These are phyloP conservation scores for Cyberlindnera americana DNA, from an alignment of 805 yeast genomes.

Conservation along the genomic window DNA sequence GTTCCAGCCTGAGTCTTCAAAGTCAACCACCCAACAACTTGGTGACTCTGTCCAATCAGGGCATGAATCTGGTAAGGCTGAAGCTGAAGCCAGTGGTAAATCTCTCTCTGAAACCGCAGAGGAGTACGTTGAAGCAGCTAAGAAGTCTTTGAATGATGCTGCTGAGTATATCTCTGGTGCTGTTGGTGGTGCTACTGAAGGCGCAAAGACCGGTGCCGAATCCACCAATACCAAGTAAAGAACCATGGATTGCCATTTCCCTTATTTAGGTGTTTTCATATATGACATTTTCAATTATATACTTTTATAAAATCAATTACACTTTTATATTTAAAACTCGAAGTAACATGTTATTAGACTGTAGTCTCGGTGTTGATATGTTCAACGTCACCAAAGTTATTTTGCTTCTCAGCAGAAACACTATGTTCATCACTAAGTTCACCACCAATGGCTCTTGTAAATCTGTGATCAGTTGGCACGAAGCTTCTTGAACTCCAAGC, in stretches of 20 bases:
- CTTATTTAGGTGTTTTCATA: too few relatives aligned
- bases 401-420: conserved; percentile 6
- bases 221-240: too few relatives aligned
- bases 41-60: conserved; percentile 59
- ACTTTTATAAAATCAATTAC: conserved; percentile 7
- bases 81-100: conserved; percentile 28
- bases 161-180: conserved; percentile 45
- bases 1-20: conserved; percentile 60
- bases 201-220: conserved; percentile 33
- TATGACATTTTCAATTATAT: background rate
- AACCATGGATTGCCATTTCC: too few relatives aligned
- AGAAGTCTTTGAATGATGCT: conserved; percentile 44
- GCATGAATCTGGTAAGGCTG: conserved; percentile 44
- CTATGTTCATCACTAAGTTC: conserved; percentile 5
- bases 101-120: conserved; percentile 52
- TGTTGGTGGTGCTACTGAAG: conserved; percentile 56
- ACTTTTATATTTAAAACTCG: too few relatives aligned
- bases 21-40: conserved; percentile 66
- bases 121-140: conserved; percentile 56
- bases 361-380: conserved; percentile 8
- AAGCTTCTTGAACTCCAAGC: conserved; percentile 34
- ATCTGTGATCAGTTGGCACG: conserved; percentile 33
- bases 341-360: too few relatives aligned
- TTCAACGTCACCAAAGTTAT: background rate
- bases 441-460: conserved; percentile 20